Percentiles rank a stretch among this genome's conserved stretches.
These are phyloP conservation scores for Casuarina equisetifolia DNA, from an alignment of 306 rosid species.

Conservation along the genomic window DNA sequence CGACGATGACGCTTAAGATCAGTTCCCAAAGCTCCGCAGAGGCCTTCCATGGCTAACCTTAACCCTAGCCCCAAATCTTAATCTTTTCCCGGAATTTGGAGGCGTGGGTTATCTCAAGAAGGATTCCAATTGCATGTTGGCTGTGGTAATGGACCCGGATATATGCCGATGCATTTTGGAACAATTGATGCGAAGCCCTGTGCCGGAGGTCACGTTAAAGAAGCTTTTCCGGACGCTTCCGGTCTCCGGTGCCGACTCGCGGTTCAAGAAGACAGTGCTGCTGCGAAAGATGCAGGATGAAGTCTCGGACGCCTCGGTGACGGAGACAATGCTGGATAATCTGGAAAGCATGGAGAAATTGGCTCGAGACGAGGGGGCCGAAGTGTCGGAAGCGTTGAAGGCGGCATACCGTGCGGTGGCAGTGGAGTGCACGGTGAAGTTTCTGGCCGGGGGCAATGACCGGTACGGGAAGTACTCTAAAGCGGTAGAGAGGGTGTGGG, in stretches of 20 bases:
- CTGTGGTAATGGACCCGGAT: slow-evolving; percentile 36
- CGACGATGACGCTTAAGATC: neutral
- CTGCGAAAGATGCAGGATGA: slow-evolving; percentile 57
- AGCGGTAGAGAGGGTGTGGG: slow-evolving; percentile 63
- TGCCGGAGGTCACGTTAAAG: slow-evolving; percentile 39
- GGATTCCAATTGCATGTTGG: neutral
- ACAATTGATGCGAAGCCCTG: slow-evolving; percentile 51
- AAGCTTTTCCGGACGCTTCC: slow-evolving; percentile 40
- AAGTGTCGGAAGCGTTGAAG: slow-evolving; percentile 34
- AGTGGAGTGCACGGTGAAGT: slow-evolving; percentile 65
- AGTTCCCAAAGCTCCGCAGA: no score
- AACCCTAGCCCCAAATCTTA: neutral
- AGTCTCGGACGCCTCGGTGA: slow-evolving; percentile 33
- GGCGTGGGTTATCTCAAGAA: no score
- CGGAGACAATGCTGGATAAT: slow-evolving; percentile 44
- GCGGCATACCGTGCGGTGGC: slow-evolving; percentile 73
- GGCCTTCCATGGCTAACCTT: neutral
- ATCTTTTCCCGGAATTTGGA: neutral
- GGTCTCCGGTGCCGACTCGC: slow-evolving; percentile 42
- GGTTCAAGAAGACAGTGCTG: slow-evolving; percentile 54
- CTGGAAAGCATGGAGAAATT: slow-evolving; percentile 56
- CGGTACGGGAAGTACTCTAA: slow-evolving; percentile 38
- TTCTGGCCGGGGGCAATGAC: slow-evolving; percentile 31
- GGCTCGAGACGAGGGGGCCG: slow-evolving; percentile 27
- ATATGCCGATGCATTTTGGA: slow-evolving; percentile 61